These are phyloP conservation scores for Nidularia pulvinata DNA, from an alignment of 768 basidiomycete genomes.

Conservation along the genomic window DNA sequence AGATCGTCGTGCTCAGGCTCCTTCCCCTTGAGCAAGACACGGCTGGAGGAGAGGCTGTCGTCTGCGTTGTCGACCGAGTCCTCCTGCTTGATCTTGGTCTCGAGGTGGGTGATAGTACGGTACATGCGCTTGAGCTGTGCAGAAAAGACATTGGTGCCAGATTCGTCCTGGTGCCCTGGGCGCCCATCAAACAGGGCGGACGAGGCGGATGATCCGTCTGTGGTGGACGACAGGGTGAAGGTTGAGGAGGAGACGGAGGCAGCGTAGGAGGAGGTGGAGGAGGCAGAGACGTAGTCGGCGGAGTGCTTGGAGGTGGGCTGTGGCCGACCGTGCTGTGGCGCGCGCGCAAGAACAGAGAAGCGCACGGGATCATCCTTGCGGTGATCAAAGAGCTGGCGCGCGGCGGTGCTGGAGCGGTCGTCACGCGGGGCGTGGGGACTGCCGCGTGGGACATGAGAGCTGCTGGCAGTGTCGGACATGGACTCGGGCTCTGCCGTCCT, in stretches of 20 bases:
- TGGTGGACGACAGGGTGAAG: conserved; percentile 79
- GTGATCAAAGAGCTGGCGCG: conserved; percentile 82
- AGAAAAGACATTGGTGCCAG: conserved; percentile 68
- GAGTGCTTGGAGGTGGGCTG: conserved; percentile 60
- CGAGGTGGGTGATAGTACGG: conserved; percentile 77
- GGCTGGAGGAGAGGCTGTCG: conserved; percentile 45
- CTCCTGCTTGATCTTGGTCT: conserved; percentile 69
- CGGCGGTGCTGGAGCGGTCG: conserved; percentile 27
- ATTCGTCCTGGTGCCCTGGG: conserved; percentile 44
- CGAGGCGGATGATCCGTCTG: conserved; percentile 72
- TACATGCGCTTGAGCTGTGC: conserved; percentile 81
- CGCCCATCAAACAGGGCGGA: conserved; percentile 67
- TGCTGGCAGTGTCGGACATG: conserved; percentile 58
- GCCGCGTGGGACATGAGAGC: conserved; percentile 47
- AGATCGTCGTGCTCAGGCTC: conserved; percentile 49
- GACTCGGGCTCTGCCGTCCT: conserved; percentile 63
- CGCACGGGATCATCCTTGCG: conserved; percentile 90
- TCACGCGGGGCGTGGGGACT: conserved; percentile 6
- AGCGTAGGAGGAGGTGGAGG: conserved; percentile 75
- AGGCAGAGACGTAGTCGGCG: conserved; percentile 72
- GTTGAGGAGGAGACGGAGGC: conserved; percentile 65
- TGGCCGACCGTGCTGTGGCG: conserved; percentile 41
- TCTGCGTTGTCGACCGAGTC: conserved; percentile 56
- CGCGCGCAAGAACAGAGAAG: conserved; percentile 68
- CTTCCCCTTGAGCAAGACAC: conserved; percentile 43